phyloP scores from a whole-genome alignment of 768 basidiomycete species.

The Pleurotus tuoliensis region DNA sequence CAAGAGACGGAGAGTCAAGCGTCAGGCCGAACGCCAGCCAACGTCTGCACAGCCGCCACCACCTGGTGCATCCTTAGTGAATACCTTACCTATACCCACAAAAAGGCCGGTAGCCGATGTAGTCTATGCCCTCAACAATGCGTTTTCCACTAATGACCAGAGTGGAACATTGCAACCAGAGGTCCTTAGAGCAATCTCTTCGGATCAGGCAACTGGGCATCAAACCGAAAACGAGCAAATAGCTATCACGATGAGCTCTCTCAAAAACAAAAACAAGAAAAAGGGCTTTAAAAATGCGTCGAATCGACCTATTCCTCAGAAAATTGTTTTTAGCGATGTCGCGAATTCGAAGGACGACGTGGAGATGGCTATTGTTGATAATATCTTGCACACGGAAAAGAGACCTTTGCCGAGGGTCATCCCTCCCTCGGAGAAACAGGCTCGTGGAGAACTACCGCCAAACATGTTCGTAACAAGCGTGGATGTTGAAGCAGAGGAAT shows the following conservation, averaged over 20 bases:
- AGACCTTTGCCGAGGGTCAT: constrained; percentile 35
- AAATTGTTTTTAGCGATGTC: constrained; percentile 51
- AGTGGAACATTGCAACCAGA: constrained; percentile 1
- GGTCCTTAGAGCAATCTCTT: neutral
- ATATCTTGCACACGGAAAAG: constrained; percentile 52
- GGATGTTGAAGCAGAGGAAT: constrained; percentile 57
- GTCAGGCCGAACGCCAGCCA: constrained; percentile 21
- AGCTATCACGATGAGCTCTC: constrained; percentile 42
- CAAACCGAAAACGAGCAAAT: constrained; percentile 9
- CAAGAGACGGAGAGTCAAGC: constrained; percentile 48
- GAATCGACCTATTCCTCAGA: constrained; percentile 34
- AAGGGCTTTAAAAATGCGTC: constrained; percentile 60
- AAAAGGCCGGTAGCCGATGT: constrained; percentile 10
- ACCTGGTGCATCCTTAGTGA: constrained; percentile 33
- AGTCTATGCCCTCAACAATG: constrained; percentile 9
- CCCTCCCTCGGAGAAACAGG: constrained; percentile 62
- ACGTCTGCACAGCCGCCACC: constrained; percentile 16
- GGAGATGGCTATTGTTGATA: constrained; percentile 48
- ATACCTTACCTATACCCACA: constrained; percentile 35
- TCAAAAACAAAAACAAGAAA: constrained; percentile 74
- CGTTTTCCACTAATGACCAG: constrained; percentile 7
- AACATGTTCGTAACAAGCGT: constrained; percentile 71
- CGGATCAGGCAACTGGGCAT: neutral
- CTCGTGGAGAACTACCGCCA: constrained; percentile 43
- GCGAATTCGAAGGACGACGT: constrained; percentile 48